phyloP scores from a whole-genome alignment of 1,284 basidiomycete genomes.

The Moesziomyces globuligerus region DNA sequence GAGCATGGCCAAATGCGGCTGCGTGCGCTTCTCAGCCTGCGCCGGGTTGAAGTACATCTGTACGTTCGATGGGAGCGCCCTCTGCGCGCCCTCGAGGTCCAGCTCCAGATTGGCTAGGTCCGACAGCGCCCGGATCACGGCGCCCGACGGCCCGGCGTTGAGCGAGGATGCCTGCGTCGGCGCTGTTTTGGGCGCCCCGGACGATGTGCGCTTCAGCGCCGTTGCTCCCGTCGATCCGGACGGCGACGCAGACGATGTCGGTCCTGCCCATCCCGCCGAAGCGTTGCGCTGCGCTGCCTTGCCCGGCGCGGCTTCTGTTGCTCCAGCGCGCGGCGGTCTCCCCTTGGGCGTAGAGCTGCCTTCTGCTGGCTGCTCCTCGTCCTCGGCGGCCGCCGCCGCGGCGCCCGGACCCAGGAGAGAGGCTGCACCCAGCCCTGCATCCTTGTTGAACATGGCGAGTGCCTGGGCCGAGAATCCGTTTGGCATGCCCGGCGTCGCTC shows the following conservation, averaged over 20 bases:
- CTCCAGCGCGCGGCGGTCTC: not conserved
- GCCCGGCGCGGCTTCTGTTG: not conserved
- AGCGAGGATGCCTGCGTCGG: slow-evolving; percentile 18
- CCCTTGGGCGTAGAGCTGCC: slow-evolving; percentile 25
- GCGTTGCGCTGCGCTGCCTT: slow-evolving; percentile 1
- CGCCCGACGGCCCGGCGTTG: slow-evolving; percentile 26
- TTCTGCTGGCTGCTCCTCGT: slow-evolving; percentile 1
- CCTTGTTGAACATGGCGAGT: slow-evolving; percentile 35
- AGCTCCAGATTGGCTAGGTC: slow-evolving; percentile 37
- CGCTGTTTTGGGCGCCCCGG: slow-evolving; percentile 26
- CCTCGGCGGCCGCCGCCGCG: too few species aligned
- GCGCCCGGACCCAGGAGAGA: slow-evolving; percentile 7
- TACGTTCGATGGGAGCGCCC: slow-evolving; percentile 15
- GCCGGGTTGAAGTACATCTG: slow-evolving; percentile 21
- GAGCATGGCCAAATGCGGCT: slow-evolving; percentile 51
- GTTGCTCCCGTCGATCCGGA: slow-evolving; percentile 2
- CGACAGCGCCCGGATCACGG: slow-evolving; percentile 24
- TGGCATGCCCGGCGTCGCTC: not conserved
- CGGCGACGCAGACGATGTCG: slow-evolving; percentile 10
- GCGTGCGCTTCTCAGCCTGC: slow-evolving; percentile 41
- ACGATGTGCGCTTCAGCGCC: slow-evolving; percentile 22
- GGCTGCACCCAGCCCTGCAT: slow-evolving; percentile 29
- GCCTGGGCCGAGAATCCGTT: slow-evolving; percentile 28
- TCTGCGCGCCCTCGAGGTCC: slow-evolving; percentile 23
- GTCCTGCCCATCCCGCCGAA: slow-evolving; percentile 1